These are phyloP conservation scores for carrot (Daucus carota) DNA, from an alignment of 129 eudicot species.

Conservation along the genomic window DH1_v3.0 NC_030384.2:38560501-38561000, in stretches of 20 bases:
- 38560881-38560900: conserved; percentile 48
- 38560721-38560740: conserved; percentile 65
- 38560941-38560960: neutral
- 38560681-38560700: conserved; percentile 21
- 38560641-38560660: conserved; percentile 28
- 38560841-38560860: conserved; percentile 22
- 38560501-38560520: conserved; percentile 63
- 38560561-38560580: conserved; percentile 6
- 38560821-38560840: conserved; percentile 24
- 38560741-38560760: conserved; percentile 31
- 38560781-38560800: conserved; percentile 36
- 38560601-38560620: neutral
- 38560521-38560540: conserved; percentile 43
- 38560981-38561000: neutral
- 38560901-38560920: conserved; percentile 34
- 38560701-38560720: conserved; percentile 29
- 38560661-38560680: conserved; percentile 31
- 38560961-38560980: neutral
- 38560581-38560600: neutral
- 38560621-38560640: conserved; percentile 14
- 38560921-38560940: conserved; percentile 10
- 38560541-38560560: conserved; percentile 25
- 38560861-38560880: conserved; percentile 20
- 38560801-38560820: conserved; percentile 32
- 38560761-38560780: conserved; percentile 41